A percentile compares a stretch with the other conserved stretches of the same genome.
Conservation (phyloP, 1,139 yeast genomes). For the Chernovozyma aurita region DNA sequence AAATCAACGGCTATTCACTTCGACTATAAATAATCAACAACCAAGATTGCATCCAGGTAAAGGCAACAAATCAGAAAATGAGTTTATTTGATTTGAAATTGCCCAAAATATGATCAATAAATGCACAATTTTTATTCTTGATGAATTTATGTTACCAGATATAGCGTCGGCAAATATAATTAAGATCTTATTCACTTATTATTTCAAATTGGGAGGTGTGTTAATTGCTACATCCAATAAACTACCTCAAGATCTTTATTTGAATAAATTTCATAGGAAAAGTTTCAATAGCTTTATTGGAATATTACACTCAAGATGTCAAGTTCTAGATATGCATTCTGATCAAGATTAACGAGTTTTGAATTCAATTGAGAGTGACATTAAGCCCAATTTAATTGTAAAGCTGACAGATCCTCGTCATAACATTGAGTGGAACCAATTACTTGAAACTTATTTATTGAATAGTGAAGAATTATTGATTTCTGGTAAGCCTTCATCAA, state of each 20-base stretch:
- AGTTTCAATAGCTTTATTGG: conserved; percentile 55
- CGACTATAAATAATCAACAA: conserved; percentile 25
- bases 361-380: conserved; percentile 23
- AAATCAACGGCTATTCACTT: conserved; percentile 31
- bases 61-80: conserved; percentile 45
- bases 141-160: conserved; percentile 75
- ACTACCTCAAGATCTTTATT: conserved; percentile 65
- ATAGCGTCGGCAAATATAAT: conserved; percentile 67
- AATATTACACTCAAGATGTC: conserved; percentile 58
- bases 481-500: conserved; percentile 19
- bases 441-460: conserved; percentile 20
- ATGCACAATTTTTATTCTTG: conserved; percentile 59
- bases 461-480: conserved; percentile 10
- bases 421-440: conserved; percentile 32
- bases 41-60: too few species aligned
- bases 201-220: conserved; percentile 70
- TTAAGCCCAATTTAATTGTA: conserved; percentile 32
- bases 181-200: conserved; percentile 60
- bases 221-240: conserved; percentile 69
- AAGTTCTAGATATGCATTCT: conserved; percentile 59
- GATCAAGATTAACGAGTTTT: conserved; percentile 50
- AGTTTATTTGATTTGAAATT: conserved; percentile 60
- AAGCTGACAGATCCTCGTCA: conserved; percentile 20
- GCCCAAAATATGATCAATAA: conserved; percentile 61
- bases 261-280: conserved; percentile 56